These are phyloP conservation scores for bread wheat (Triticum aestivum) DNA, from an alignment of 176 grass and related monocot genomes.

Conservation along the genomic window DNA sequence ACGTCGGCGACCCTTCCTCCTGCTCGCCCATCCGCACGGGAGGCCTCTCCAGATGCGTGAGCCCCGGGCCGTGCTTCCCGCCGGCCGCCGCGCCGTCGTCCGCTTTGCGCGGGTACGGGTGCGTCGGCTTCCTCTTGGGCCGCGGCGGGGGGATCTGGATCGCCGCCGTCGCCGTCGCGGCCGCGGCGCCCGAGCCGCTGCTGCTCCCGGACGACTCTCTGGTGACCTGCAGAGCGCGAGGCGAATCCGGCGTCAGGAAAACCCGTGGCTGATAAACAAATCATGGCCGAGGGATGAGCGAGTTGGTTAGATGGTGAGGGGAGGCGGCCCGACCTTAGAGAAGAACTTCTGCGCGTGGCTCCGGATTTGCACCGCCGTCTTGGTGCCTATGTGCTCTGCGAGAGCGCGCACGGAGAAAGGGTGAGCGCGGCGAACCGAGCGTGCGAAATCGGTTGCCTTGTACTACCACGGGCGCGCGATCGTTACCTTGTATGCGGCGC, in stretches of 20 bases:
- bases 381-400: constrained; percentile 86
- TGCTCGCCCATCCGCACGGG: constrained; percentile 27
- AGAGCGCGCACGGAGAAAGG: neutral
- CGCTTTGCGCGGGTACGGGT: constrained; percentile 81
- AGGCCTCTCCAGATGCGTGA: constrained; percentile 51
- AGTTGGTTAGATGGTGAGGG: constrained; percentile 6
- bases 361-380: constrained; percentile 93
- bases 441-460: no score
- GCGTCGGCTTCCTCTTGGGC: constrained; percentile 82
- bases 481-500: constrained; percentile 86
- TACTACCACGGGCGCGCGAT: neutral
- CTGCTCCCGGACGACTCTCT: constrained; percentile 49
- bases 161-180: constrained; percentile 11
- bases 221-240: constrained; percentile 43
- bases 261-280: neutral
- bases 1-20: constrained; percentile 72
- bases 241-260: constrained; percentile 17
- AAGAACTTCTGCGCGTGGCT: constrained; percentile 99
- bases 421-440: neutral
- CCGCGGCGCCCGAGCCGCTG: constrained; percentile 14
- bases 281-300: constrained; percentile 28
- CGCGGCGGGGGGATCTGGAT: constrained; percentile 93
- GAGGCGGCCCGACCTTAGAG: constrained; percentile 68
- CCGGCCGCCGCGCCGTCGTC: constrained; percentile 29
- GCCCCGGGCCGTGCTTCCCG: constrained; percentile 26